These are phyloP conservation scores for Chlorella sp. DNA, from an alignment of 139 green algal genomes.

Conservation along the genomic window DNA sequence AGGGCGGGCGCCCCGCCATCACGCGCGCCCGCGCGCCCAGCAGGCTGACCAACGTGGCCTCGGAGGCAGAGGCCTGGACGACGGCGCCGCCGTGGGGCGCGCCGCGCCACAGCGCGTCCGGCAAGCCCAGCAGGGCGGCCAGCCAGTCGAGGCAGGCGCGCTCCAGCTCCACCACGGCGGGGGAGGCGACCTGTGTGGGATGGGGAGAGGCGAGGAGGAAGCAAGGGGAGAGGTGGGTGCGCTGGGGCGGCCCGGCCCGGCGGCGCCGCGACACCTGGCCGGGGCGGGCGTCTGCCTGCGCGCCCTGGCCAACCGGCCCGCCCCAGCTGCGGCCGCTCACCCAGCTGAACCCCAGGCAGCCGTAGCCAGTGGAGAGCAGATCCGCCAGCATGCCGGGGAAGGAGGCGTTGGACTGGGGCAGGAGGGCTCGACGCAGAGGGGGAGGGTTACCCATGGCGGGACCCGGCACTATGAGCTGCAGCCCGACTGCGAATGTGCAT, in stretches of 20 bases:
- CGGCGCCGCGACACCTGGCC: too few species aligned
- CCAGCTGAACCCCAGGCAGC: not conserved
- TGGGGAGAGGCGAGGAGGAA: too few species aligned
- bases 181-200: too few species aligned
- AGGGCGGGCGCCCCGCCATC: constrained; percentile 10
- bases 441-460: too few species aligned
- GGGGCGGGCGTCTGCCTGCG: too few species aligned
- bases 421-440: not conserved
- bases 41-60: constrained; percentile 75
- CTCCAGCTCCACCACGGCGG: constrained; percentile 85
- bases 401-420: constrained; percentile 56
- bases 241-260: too few species aligned
- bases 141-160: constrained; percentile 87
- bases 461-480: too few species aligned
- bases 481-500: too few species aligned
- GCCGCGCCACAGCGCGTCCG: constrained; percentile 22
- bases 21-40: constrained; percentile 59
- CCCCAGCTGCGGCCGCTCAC: constrained; percentile 79
- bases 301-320: too few species aligned
- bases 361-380: constrained; percentile 56
- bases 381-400: constrained; percentile 75
- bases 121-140: constrained; percentile 72
- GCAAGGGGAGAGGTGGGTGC: too few species aligned
- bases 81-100: constrained; percentile 60
- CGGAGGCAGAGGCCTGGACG: constrained; percentile 66